Conservation (phyloP, 2,329 filamentous ascomycete genomes). For the Clonostachys rosea region DNA sequence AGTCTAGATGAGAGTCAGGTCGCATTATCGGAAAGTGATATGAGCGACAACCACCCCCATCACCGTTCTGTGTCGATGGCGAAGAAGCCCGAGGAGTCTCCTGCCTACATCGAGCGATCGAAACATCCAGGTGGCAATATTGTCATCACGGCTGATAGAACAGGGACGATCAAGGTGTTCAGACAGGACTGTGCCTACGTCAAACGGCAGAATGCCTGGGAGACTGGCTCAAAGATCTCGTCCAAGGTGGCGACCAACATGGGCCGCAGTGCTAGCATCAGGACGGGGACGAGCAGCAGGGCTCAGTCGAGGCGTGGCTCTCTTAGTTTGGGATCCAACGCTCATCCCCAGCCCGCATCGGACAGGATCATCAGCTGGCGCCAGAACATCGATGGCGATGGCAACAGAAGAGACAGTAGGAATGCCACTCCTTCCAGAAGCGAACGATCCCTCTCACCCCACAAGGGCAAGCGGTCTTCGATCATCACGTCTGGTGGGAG, state of each 20-base stretch:
- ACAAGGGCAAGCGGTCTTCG: conserved; percentile 31
- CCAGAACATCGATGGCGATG: conserved; percentile 51
- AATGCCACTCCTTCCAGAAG: conserved; percentile 35
- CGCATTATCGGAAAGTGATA: conserved; percentile 21
- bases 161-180: conserved; percentile 88
- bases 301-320: conserved; percentile 49
- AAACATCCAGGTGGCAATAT: conserved; percentile 82
- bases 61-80: conserved; percentile 14
- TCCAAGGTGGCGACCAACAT: conserved; percentile 60
- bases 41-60: neutral
- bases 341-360: conserved; percentile 30
- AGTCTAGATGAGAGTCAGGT: conserved; percentile 62
- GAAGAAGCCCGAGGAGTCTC: conserved; percentile 60
- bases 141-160: conserved; percentile 84
- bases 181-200: conserved; percentile 85
- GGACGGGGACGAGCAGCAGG: conserved; percentile 48
- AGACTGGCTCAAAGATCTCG: conserved; percentile 72
- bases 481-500: conserved; percentile 20
- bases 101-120: conserved; percentile 72
- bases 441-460: conserved; percentile 52
- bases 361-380: conserved; percentile 90
- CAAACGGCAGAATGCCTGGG: conserved; percentile 78
- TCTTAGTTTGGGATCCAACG: conserved; percentile 26
- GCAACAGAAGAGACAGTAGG: conserved; percentile 21
- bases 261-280: conserved; percentile 50